Evolutionary conservation across 306 rosid species (phyloP).

Genomic region (Biancaea sappan): DNA sequence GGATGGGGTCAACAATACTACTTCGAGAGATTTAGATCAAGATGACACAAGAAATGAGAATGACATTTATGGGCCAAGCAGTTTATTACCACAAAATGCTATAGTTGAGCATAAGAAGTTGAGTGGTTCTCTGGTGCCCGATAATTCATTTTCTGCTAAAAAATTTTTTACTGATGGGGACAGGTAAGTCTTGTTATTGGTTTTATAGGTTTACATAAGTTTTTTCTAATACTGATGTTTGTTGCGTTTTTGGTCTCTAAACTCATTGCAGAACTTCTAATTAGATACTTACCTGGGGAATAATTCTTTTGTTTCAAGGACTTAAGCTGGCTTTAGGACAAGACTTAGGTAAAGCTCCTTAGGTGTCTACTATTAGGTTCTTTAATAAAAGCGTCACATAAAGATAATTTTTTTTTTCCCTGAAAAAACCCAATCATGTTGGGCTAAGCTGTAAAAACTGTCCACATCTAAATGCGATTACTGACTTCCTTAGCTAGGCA

Average conservation of each 20-base stretch:
- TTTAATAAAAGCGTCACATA: no score
- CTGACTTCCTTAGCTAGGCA: no score
- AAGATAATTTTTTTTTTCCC: no score
- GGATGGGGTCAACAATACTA: conserved; percentile 54
- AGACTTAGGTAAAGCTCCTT: background rate
- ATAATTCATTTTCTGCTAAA: conserved; percentile 50
- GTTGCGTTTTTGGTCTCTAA: conserved; percentile 6
- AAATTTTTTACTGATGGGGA: conserved; percentile 55
- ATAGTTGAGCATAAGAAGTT: conserved; percentile 49
- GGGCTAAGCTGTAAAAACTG: no score
- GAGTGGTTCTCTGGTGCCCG: conserved; percentile 58
- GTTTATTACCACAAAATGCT: conserved; percentile 44
- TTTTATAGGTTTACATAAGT: background rate
- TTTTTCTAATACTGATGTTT: background rate
- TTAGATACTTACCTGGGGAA: conserved; percentile 2
- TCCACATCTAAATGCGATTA: no score
- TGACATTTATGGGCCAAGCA: conserved; percentile 56
- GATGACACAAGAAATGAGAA: conserved; percentile 57
- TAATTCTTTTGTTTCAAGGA: background rate
- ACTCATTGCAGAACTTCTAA: background rate
- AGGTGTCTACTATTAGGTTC: no score
- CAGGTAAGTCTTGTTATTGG: conserved; percentile 46
- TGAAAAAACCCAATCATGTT: no score
- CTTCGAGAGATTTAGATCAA: conserved; percentile 52
- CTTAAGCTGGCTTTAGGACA: conserved; percentile 4